These are phyloP conservation scores for Cornus suecica DNA, from an alignment of 148 eudicot genomes.

Conservation along the genomic window DNA sequence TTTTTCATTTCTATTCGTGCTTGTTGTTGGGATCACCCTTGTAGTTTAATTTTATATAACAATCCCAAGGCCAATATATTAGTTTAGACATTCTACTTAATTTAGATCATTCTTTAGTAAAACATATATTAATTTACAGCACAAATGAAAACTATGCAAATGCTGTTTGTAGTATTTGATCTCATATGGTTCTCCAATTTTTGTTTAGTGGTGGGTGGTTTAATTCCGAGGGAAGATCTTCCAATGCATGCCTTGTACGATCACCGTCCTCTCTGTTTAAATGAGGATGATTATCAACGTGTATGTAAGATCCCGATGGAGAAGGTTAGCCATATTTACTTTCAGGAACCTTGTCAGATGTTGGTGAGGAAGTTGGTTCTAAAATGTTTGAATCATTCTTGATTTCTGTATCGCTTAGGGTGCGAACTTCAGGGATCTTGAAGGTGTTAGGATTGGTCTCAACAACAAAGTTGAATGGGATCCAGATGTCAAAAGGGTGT, in stretches of 20 bases:
- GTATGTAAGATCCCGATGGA: constrained; percentile 60
- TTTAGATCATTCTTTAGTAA: too few relatives aligned
- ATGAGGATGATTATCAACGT: constrained; percentile 68
- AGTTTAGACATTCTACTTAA: too few relatives aligned
- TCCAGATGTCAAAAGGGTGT: constrained; percentile 45
- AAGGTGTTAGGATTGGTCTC: constrained; percentile 55
- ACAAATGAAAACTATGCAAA: too few relatives aligned
- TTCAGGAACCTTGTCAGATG: neutral
- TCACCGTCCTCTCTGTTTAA: constrained; percentile 60
- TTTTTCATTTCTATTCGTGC: too few relatives aligned
- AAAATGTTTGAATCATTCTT: neutral
- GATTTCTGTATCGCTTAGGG: constrained; percentile 41
- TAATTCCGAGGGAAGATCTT: constrained; percentile 4
- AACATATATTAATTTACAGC: too few relatives aligned
- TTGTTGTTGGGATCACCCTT: too few relatives aligned
- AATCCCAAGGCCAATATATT: too few relatives aligned
- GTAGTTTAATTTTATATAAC: too few relatives aligned
- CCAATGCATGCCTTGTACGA: constrained; percentile 35
- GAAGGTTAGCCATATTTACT: constrained; percentile 44
- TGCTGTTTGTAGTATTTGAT: neutral
- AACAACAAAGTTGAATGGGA: constrained; percentile 70
- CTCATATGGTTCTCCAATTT: neutral
- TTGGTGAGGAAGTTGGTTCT: neutral
- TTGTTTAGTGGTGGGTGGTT: constrained; percentile 37
- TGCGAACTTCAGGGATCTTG: constrained; percentile 69